Base-by-base conservation (phyloP, 106 monocot genomes). In the Allium cepa region DNA sequence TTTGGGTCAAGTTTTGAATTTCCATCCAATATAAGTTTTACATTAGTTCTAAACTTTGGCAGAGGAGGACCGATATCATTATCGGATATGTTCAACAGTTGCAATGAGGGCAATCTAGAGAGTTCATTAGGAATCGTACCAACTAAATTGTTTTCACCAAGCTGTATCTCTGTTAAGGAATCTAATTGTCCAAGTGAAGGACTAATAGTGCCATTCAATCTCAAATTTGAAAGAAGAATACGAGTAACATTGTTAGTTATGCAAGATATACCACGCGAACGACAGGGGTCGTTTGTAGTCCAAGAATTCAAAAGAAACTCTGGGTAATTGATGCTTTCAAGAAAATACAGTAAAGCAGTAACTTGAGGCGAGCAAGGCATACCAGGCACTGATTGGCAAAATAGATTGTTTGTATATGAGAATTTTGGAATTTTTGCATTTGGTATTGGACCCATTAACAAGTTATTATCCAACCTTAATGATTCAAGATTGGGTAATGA, bases 201-300 rank as follows among this genome's bases (percentile, higher is more conserved):
- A 69, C 84, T 84, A 53, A 88, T 72, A 48, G 78, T 72, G 11
- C 88, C 88, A 79, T 76, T 84, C 14, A 88, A 72, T 28, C 69
- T 70, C 12, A 53, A 72, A 67, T 84, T 76, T 49, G 52, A 81
- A 11, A 88, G 64, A 71, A 73, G 78, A 46, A 88, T 76, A 47
- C 66, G 63, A 57, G 69, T 67, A 18, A 88, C 81, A 57, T 78
- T 84, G 14, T 61, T 51, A 69, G 4, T n/a, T 22, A 50, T 11
- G 71, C 88, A 88, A 50, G 81, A 72, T 49, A 88, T 48, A 15
- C 88, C 88, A 7, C 73, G 52, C 81, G 78, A 88, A 6, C 26
- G 11, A 68, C 88, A 88, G 63, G 88, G 81, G 79, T 84, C 73
- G 71, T 84, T 81, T 46, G 82, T 82, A 26, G 74, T 67, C 87